Evolutionary conservation across 1,284 basidiomycete species (phyloP), one percentile per base, ranked within the genome.

Genomic region (Cutaneotrichosporon mucoides): DNA sequence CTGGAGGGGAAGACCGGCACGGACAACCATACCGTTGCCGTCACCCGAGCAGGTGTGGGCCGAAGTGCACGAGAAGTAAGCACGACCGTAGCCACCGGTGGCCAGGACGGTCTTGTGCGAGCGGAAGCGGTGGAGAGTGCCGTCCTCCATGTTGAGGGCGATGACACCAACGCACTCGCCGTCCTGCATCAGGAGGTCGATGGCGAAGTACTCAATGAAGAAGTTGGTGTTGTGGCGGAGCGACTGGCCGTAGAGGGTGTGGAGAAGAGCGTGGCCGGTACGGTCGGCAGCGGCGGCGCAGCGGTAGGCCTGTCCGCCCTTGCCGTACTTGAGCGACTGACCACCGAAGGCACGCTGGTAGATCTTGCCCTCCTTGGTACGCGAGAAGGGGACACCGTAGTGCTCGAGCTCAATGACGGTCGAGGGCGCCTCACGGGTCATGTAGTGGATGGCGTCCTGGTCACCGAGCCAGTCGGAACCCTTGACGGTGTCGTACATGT

Each of bases 381-480:
- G 87, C 50, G 96, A 99, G 83, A 99, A 99, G 42, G 96, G 96
- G 11, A 99, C 90, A 81, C 96, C 96, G 73, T 89, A 99, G 82
- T 98, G 95, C 80, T 99, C 96, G 67, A 99, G 88, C 91, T 95
- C 92, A 60, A 95, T 87, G 65, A 98, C 94, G 44, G 93, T 90
- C 71, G 86, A 83, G 52, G 94, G 95, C 56, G 95, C 95, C 80
- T 96, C 94, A 53, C 92, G 85, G 79, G 91, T 95, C 95, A 98
- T 98, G 82, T 98, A 98, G 76, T 98, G 95, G 72, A 98, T 97
- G 59, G 94, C 95, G 76, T 99, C 95, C 81, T 99, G 96, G 82
- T 99, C 96, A 80, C 96, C 96, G 57, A 99, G 87, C 95, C 95
- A 99, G 81, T 99, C 96, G 57, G 94, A 97, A 66, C 96, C 96